Base-by-base conservation (phyloP, 2,329 filamentous ascomycete genomes). In the Aspergillus tubingensis region DNA sequence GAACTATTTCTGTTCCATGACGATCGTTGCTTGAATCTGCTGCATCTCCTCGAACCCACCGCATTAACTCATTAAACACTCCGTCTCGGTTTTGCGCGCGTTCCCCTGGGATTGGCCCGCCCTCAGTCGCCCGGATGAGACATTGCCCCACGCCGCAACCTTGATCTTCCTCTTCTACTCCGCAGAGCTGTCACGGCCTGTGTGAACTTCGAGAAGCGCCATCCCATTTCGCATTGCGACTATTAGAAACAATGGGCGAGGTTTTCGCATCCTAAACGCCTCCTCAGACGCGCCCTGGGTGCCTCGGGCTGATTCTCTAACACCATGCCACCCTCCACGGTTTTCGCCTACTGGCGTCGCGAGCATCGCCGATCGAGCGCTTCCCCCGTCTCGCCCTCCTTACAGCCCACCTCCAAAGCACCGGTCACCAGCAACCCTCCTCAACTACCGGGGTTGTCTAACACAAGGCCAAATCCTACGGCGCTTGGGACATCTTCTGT, bases 321-420 rank as follows among this genome's bases (percentile, higher is more conserved):
- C 51, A 68, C 25, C 62, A 77, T 77, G 75, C 67, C 73, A 6
- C 70, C 74, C 3, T 76, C 74, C 43, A 72, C 74, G 19, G 75
- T 77, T 50, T 77, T 77, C 62, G 75, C 74, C 25, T 77, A 77
- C 61, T 76, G 72, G 74, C 74, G 75, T 57, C 74, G 74, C 62
- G 74, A 76, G 53, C 73, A 76, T 59, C 74, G 74, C 63, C 74
- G 74, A 56, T 72, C 70, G 36, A 72, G 67, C 62, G 70, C 70
- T 39, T 67, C 69, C 32, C 72, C 71, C 59, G 65, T 68, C 59
- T 62, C 68, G 21, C 65, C 68, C 27, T 65, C 68, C 61, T 59
- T 65, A 38, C 64, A 67, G 56, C 62, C 64, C 63, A 61, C 61
- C 54, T 58, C 62, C 25, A 72, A 66, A 61, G 63, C 54, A 27